Base-by-base conservation (phyloP, 2,329 filamentous ascomycete species). In the Colletotrichum spinosum region DNA sequence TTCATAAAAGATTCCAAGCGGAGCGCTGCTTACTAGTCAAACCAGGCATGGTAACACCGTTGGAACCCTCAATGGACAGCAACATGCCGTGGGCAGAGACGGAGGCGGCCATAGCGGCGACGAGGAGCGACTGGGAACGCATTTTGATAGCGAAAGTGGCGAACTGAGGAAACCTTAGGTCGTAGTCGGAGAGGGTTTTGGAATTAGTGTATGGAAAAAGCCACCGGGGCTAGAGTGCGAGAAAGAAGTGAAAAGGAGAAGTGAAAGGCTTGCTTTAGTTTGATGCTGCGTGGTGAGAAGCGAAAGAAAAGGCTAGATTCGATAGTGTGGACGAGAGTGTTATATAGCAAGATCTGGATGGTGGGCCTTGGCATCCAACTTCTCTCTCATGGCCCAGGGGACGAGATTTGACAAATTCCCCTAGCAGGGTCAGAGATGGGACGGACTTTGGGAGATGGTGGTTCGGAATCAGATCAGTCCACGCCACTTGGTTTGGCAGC, bases 11-110 rank as follows among this genome's bases (percentile, higher is more conserved):
- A 34, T 12, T 9, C 38, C 35, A 33, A n/a, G 17, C 11, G n/a
- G 34, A 12, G 4, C 9, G 13, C 12, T 8, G 70, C 63, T 63
- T 67, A 68, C 66, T 55, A 35, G 67, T 61, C 12, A 90, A 83
- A 74, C 85, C 87, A 39, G 87, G 86, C 87, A 90, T 89, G 68
- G 74, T 81, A 48, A 90, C 87, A 68, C 84, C 84, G 71, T 90
- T 90, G 69, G 86, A 85, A 59, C 88, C 88, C 69, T 82, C 75
- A 67, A 89, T 79, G 46, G 81, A 75, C 70, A 83, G 83, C 71
- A 89, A 78, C 60, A 89, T 79, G 75, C 87, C 87, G 77, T 90
- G 87, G 58, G 84, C 86, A 52, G 83, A 83, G 70, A 82, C 81
- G 69, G 81, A 76, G 33, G 61, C 65, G 50, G 67, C 67, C 67